Conservation (phyloP, 2,329 filamentous ascomycete genomes). For the Paraphaeosphaeria minitans region DNA sequence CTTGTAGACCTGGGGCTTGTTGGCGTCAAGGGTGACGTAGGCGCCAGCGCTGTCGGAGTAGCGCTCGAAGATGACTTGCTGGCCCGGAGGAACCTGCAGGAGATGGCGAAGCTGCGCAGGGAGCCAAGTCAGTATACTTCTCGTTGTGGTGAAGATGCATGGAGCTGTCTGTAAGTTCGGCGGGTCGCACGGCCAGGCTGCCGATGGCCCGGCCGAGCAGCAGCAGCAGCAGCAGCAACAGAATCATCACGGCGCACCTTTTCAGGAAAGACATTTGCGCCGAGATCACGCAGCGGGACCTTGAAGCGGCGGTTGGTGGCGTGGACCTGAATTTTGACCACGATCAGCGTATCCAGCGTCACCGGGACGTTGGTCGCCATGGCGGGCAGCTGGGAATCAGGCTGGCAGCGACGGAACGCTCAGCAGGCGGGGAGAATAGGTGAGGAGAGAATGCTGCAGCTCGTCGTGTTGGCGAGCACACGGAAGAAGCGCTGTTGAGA, state of each 20-base stretch:
- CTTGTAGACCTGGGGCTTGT: conserved; percentile 87
- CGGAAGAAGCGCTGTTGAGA: not conserved
- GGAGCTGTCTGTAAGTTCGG: conserved; percentile 17
- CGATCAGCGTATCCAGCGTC: conserved; percentile 74
- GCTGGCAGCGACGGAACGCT: conserved; percentile 26
- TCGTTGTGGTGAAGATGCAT: conserved; percentile 4
- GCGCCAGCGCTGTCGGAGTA: conserved; percentile 90
- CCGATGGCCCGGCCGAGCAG: conserved; percentile 17
- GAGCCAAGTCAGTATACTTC: conserved; percentile 23
- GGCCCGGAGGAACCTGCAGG: conserved; percentile 67
- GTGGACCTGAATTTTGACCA: conserved; percentile 81
- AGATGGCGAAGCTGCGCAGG: conserved; percentile 61
- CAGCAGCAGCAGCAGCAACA: conserved; percentile 6
- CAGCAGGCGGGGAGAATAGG: conserved; percentile 7
- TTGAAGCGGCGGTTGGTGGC: conserved; percentile 82
- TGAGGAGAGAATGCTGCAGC: not conserved
- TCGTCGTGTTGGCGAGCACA: not conserved
- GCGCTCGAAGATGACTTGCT: conserved; percentile 77
- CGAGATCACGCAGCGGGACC: conserved; percentile 84
- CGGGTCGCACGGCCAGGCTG: conserved; percentile 23
- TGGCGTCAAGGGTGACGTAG: conserved; percentile 78
- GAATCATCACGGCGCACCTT: conserved; percentile 69
- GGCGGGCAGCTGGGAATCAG: conserved; percentile 30
- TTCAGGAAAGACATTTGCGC: conserved; percentile 72
- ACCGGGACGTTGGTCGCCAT: conserved; percentile 55